Evolutionary conservation across 345 rosid species (phyloP), one percentile per base, ranked within the genome.

Genomic region (Sonneratia caseolaris): DNA sequence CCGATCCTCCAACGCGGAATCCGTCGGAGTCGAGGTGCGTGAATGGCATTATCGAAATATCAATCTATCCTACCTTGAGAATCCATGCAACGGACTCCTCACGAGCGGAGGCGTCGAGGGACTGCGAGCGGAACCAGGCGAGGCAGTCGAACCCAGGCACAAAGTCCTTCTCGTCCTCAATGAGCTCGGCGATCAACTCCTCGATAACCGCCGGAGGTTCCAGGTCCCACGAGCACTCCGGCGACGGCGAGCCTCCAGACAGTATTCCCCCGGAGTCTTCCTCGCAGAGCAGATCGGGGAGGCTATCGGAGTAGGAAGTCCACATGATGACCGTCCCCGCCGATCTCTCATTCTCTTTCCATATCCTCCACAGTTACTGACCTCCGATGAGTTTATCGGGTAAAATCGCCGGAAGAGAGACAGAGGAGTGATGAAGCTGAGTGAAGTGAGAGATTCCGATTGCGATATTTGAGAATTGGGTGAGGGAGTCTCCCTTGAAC

Each of bases 61-160:
- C 48, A n/a, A 10, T 62, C 69, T 72, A 36, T n/a, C 72, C 42
- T 74, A 83, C 99, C 96, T 90, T 89, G 85, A 91, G 92, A 81
- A 95, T 95, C 99, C 99, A 95, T 82, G 93, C 82, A 85, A 95
- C 97, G 27, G 97, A 84, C 14, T 89, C 83, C 80, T 89, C 96
- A 68, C 99, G 84, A 73, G 91, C 93, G 56, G 96, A 82, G 55
- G 92, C 97, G 70, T 89, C 91, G 32, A 90, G 87, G 73, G 97
- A 80, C 65, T 71, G 92, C 72, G 96, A 84, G 37, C 81, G 85
- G 72, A 88, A 90, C 73, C 88, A 83, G 18, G 92, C 84, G 70
- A 87, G 79, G 82, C 89, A 92, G 73, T 90, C 97, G 75, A 82
- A 76, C 36, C 97, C 97, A 19, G 99, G 99, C 38, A 95, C 90